Base-by-base conservation (phyloP, 2,329 filamentous ascomycete genomes). In the Raffaelea albimanens region DNA sequence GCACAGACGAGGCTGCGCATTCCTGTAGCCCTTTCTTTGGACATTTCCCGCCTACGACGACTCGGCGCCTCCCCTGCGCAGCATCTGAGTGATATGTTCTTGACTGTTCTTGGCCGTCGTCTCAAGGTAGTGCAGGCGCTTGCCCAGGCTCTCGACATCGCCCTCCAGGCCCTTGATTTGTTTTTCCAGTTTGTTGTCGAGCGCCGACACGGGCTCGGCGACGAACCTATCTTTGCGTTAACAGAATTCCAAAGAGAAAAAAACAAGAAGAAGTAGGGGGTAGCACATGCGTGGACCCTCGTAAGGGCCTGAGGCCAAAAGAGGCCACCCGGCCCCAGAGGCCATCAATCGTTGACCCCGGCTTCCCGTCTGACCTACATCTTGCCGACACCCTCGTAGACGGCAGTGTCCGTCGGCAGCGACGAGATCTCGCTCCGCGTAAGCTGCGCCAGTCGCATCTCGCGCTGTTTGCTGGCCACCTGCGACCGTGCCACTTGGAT, bases 311-410 rank as follows among this genome's bases (percentile, higher is more conserved):
- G n/a, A n/a, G n/a, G n/a, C n/a, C 22, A 34, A 23, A 43, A 20
- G 16, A 45, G n/a, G 10, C 13, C 9, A 20, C 13, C n/a, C n/a
- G n/a, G n/a, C n/a, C n/a, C n/a, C n/a, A n/a, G n/a, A n/a, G n/a
- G 25, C 25, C 25, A 29, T 29, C 25, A 29, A n/a, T n/a, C n/a
- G n/a, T n/a, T 29, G 25, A 13, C 25, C 25, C 25, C 25, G 25
- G 25, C 7, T 13, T 29, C 7, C 13, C n/a, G n/a, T n/a, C n/a
- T 20, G 18, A 20, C 82, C 59, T 67, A 96, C 93, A 98, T 97
- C 70, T 97, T 98, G 45, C 93, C 93, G 11, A 97, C 85, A 5
- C 91, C 91, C 67, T 97, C 91, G 59, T 97, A 98, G 23, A 95
- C 80, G 29, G 83, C 83, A 0, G 88, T 93, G 43, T 83, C 78